phyloP scores from a whole-genome alignment of 805 yeast genomes.

The Myxozyma vanderwaltii region DNA sequence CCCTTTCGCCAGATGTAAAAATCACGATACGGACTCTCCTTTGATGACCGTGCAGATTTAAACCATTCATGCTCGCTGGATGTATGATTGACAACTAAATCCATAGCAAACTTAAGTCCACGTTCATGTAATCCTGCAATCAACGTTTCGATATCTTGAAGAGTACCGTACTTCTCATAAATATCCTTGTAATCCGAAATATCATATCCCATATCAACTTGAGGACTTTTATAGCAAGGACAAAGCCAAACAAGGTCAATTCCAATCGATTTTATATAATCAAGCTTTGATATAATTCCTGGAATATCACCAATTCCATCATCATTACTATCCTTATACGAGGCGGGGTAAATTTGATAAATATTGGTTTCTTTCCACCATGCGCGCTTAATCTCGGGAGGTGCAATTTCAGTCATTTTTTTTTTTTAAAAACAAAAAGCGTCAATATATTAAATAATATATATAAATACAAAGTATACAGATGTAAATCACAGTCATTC shows the following conservation, averaged over 20 bases:
- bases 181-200: conserved; percentile 58
- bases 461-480: no score
- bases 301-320: conserved; percentile 62
- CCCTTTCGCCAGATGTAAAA: conserved; percentile 64
- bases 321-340: conserved; percentile 59
- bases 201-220: conserved; percentile 66
- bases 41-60: conserved; percentile 55
- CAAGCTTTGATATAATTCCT: conserved; percentile 56
- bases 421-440: no score
- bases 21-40: conserved; percentile 57
- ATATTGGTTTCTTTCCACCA: conserved; percentile 36
- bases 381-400: not conserved
- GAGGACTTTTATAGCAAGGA: conserved; percentile 62
- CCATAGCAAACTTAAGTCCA: conserved; percentile 56
- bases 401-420: not conserved
- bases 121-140: conserved; percentile 53
- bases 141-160: conserved; percentile 43
- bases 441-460: no score
- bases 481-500: no score
- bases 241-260: conserved; percentile 59
- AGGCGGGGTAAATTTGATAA: conserved; percentile 65
- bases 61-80: conserved; percentile 60
- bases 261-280: conserved; percentile 54
- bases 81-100: conserved; percentile 62
- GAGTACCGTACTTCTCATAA: conserved; percentile 40